Evolutionary conservation across 2,329 filamentous ascomycete genomes (phyloP).

Genomic region (Aspergillus latus): DNA sequence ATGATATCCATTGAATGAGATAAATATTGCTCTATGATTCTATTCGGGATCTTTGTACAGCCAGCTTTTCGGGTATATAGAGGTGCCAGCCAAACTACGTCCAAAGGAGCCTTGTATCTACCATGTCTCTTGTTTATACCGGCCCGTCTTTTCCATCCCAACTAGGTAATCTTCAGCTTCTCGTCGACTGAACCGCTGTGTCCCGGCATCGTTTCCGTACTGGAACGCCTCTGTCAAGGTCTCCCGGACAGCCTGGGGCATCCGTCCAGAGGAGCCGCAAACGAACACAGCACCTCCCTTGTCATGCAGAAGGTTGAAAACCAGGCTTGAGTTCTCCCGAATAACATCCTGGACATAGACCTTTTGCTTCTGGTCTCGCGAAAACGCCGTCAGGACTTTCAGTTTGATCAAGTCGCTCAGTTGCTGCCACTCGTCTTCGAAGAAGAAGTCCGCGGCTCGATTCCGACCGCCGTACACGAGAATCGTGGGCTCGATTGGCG

Average conservation of each 20-base stretch:
- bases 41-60: background rate
- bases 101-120: conserved; percentile 29
- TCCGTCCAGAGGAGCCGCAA: conserved; percentile 62
- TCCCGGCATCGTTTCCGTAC: conserved; percentile 48
- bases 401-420: conserved; percentile 48
- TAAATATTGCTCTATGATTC: background rate
- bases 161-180: conserved; percentile 58
- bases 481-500: conserved; percentile 48
- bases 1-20: background rate
- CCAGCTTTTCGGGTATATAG: conserved; percentile 1
- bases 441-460: conserved; percentile 74
- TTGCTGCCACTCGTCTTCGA: conserved; percentile 69
- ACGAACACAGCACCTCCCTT: conserved; percentile 53
- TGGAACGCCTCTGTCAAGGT: conserved; percentile 63
- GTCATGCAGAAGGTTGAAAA: conserved; percentile 55
- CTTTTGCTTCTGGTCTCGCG: conserved; percentile 64
- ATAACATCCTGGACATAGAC: conserved; percentile 68
- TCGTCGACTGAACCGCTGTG: conserved; percentile 37
- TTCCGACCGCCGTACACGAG: conserved; percentile 88
- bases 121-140: conserved; percentile 72
- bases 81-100: background rate
- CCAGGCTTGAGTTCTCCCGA: conserved; percentile 48
- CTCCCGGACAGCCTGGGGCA: conserved; percentile 68
- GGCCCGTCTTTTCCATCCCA: conserved; percentile 60
- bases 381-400: conserved; percentile 65